Evolutionary conservation across 805 yeast species (phyloP), one percentile per base, ranked within the genome.

Genomic region (Suhomyces sp.): DNA sequence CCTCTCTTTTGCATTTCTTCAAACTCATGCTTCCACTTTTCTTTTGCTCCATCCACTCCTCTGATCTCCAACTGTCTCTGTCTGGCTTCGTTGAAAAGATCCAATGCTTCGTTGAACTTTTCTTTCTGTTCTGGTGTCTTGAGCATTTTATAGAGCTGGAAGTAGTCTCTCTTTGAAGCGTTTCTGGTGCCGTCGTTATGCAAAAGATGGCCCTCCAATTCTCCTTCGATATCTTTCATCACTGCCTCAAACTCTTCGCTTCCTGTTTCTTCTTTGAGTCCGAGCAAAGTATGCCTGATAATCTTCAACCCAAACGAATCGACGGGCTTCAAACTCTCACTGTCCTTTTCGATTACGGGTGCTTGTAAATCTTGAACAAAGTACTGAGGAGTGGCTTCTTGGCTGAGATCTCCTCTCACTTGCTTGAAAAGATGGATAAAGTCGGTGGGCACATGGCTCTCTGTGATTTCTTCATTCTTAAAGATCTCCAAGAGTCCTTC

Each of bases 1-100:
- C 90, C 90, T 58, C 86, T 77, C 47, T 78, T 76, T 53, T 76
- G 75, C 63, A 84, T 77, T 50, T 81, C 84, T 60, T 90, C 96
- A 60, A 82, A 87, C 57, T 86, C 92, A 59, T 85, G 86, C 65
- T 83, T 86, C 99, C 99, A 93, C 67, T 88, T 87, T 62, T 86
- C 90, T 57, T 82, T 83, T 0, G 98, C 96, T 1, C 93, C 92
- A 57, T 88, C 92, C 1, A 88, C 76, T 2, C 96, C 93, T 54
- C 87, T 80, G 17, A 83, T 74, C 69, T 94, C 99, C 31, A 94
- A 66, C 29, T 80, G 80, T 46, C 81, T 74, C 67, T 94, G 97
- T 65, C 99, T 82, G 24, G 82, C 83, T 52, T 81, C 82, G 59
- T 94, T 92, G 59, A 87, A 82, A 1, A 76, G 68, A 57, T 90